Evolutionary conservation across 2,329 filamentous ascomycete genomes (phyloP), one percentile per base, ranked within the genome.

Genomic region (Bipolaris oryzae): DNA sequence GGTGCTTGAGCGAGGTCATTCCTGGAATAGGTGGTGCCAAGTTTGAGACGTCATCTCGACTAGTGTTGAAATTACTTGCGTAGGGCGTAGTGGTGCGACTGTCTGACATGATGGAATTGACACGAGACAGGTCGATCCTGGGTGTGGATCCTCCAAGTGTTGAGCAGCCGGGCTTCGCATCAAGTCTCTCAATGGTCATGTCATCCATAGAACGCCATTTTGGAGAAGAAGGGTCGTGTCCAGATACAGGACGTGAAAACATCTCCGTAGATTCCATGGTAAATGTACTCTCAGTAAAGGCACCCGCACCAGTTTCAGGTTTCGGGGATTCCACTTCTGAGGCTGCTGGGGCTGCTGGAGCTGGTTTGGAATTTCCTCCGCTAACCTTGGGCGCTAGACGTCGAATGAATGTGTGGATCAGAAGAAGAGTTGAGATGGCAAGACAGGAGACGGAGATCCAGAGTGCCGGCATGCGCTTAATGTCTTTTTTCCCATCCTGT

Each of bases 401-500:
- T 25, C 65, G 61, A 18, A 74, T 52, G 37, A 75, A 66, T 2
- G 73, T 65, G 50, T 75, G 72, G 4, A 73, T 45, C 7, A 75
- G 53, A 13, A 75, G 60, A 7, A 70, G 43, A 3, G 69, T 67
- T 1, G 71, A 72, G 39, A 74, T 59, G 1, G 64, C 56, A 23
- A 74, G 64, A 38, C 68, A 74, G 7, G 66, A 66, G 20, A 74
- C 57, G 1, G 71, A 74, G 11, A 75, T 64, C 69, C 70, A 72
- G 3, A 75, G 58, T 15, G 73, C 70, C 10, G 71, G 69, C 63
- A 69, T 72, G 28, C 71, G 62, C 50, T 60, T 68, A 28, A 67
- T 57, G 20, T 58, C 63, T 5, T 67, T 67, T 10, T 55, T 47
- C 1, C 58, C 54, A 20, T 66, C 42, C 53, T 77, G 72, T 51